Conservation (phyloP, 2,329 filamentous ascomycete species). For the Fusarium coicis region DNA sequence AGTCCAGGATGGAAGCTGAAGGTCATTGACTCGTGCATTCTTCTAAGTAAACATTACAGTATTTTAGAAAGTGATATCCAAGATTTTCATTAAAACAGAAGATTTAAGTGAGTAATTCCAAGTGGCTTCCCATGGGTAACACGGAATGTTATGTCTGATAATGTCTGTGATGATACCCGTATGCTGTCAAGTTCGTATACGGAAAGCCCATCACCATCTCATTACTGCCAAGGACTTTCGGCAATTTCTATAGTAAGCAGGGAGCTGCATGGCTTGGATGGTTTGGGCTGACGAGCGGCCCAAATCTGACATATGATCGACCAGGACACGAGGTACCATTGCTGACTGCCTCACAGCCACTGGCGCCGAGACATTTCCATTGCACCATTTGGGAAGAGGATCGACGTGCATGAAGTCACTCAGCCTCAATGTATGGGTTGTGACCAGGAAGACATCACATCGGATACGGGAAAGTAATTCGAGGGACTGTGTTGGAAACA, state of each 20-base stretch:
- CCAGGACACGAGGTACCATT: neutral
- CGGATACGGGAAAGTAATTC: neutral
- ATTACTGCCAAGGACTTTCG: too few relatives aligned
- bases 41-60: too few relatives aligned
- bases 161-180: too few relatives aligned
- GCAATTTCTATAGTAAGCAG: neutral
- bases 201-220: neutral
- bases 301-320: constrained; percentile 1
- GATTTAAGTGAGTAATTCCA: neutral
- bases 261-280: neutral
- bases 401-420: neutral
- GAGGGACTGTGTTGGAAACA: neutral
- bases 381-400: neutral
- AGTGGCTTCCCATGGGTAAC: neutral
- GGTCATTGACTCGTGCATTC: neutral
- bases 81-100: neutral
- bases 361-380: neutral
- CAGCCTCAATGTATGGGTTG: neutral
- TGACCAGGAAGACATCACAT: neutral
- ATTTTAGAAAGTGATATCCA: accelerated
- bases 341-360: neutral
- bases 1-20: neutral
- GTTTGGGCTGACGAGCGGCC: neutral
- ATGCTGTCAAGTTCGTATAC: neutral
- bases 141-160: accelerated